These are phyloP conservation scores for Phyllosticta citrichinensis DNA, from an alignment of 2,329 filamentous ascomycete species.

Conservation along the genomic window DNA sequence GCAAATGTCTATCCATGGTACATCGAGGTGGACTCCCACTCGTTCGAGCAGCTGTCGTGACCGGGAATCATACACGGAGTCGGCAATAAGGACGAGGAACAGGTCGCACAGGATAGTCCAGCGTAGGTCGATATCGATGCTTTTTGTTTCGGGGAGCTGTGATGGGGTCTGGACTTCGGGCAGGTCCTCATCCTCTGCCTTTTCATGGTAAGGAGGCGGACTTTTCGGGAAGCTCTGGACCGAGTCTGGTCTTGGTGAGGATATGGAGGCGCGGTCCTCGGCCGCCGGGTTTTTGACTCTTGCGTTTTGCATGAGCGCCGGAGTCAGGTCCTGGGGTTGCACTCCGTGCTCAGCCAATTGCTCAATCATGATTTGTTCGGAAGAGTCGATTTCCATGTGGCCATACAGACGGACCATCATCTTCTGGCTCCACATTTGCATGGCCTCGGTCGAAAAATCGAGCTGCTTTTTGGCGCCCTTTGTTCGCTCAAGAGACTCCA, in stretches of 20 bases:
- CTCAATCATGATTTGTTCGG: constrained; percentile 97
- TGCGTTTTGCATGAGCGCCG: constrained; percentile 81
- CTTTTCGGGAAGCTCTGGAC: constrained; percentile 5
- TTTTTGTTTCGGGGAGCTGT: constrained; percentile 68
- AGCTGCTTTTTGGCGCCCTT: constrained; percentile 64
- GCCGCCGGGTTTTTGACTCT: constrained; percentile 88
- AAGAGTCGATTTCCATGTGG: constrained; percentile 91
- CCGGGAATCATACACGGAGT: constrained; percentile 83
- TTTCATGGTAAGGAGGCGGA: constrained; percentile 39
- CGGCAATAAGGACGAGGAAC: constrained; percentile 92
- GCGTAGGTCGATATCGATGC: constrained; percentile 87
- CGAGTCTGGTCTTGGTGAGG: constrained; percentile 21
- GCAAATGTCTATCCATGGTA: constrained; percentile 88
- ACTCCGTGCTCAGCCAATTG: constrained; percentile 91
- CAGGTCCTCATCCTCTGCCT: constrained; percentile 51
- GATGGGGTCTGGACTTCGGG: constrained; percentile 74
- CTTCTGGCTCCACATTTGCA: constrained; percentile 95
- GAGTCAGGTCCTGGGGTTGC: constrained; percentile 70
- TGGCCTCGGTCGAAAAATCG: constrained; percentile 59
- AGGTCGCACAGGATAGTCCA: constrained; percentile 97
- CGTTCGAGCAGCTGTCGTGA: constrained; percentile 76
- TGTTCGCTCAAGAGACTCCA: constrained; percentile 51
- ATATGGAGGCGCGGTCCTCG: constrained; percentile 31
- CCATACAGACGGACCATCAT: constrained; percentile 92
- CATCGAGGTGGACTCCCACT: constrained; percentile 68